Evolutionary conservation across 495 filamentous ascomycete species (phyloP), one percentile per base, ranked within the genome.

Genomic region (Podospora comata): DNA sequence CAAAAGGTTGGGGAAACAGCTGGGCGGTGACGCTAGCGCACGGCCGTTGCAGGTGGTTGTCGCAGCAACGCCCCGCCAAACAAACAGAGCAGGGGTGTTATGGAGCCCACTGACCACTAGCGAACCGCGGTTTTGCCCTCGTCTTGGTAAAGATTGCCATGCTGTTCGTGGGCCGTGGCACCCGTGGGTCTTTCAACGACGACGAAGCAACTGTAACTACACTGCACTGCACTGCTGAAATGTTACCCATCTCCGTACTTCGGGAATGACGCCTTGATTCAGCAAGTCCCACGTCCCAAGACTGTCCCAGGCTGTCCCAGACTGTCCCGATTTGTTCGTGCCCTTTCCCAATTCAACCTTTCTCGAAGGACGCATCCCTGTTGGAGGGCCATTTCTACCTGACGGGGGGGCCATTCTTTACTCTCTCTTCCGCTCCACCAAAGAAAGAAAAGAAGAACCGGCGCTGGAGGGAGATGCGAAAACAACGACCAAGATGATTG

Each of bases 401-500:
- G 39, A 13, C 39, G 39, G 39, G 13, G 5, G 30, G 30, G 30
- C 30, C 30, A 55, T 11, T 26, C 9, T 60, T 48, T 30, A 39
- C 23, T 65, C 23, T 48, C 39, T 55, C 26, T 60, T 65, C 44
- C 34, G 5, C 48, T 56, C 65, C 65, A 18, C 39, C 9, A 48
- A 13, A 48, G 15, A 48, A 5, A 48, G 2, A 48, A 6, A 5
- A 5, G 13, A 6, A 48, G 39, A 11, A 48, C 39, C 15, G 39
- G 39, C 13, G 39, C 39, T 48, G 39, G 39, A 9, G 39, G 6
- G 65, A 27, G 7, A 65, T 16, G 57, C n/a, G 59, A 65, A 62
- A 44, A 27, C 4, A 9, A 26, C 55, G 27, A 59, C 58, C 64
- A 74, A 48, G 39, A 82, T 81, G 79, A 95, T 95, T 88, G 93